phyloP scores from a whole-genome alignment of 257 asterid species.

The Solanum corneliomulleri region DNA sequence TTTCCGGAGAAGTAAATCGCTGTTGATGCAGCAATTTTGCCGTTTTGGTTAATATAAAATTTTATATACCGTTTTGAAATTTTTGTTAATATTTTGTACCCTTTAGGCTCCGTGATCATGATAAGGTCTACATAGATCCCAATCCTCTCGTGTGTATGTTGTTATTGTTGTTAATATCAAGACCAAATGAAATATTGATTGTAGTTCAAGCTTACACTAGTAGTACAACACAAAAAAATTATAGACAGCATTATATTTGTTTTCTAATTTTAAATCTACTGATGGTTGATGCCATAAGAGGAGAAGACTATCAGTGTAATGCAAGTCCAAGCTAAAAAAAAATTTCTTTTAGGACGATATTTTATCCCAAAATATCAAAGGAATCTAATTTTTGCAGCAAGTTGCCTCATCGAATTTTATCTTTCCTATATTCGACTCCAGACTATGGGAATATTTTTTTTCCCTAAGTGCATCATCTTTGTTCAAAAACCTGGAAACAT shows the following conservation, averaged over 20 bases:
- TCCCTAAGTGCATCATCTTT: background rate
- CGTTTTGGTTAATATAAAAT: too few species aligned
- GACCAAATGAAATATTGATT: background rate
- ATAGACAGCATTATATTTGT: background rate
- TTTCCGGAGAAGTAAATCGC: too few species aligned
- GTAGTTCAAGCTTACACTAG: background rate
- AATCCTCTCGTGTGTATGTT: background rate
- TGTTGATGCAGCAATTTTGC: too few species aligned
- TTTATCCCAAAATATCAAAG: background rate
- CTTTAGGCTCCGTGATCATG: too few species aligned
- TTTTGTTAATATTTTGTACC: too few species aligned
- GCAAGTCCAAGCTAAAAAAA: background rate
- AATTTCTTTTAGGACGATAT: background rate
- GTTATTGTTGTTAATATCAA: background rate
- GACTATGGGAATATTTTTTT: background rate
- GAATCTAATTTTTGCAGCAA: background rate
- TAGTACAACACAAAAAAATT: background rate
- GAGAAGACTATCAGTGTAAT: background rate
- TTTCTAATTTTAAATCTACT: background rate
- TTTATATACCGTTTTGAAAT: too few species aligned
- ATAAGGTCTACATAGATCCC: too few species aligned
- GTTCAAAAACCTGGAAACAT: background rate
- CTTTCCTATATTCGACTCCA: background rate
- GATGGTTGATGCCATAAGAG: background rate
- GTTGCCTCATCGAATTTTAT: background rate